These are phyloP conservation scores for Rhizopus delemar DNA, from an alignment of 371 early-diverging fungal genomes.

Conservation along the genomic window DNA sequence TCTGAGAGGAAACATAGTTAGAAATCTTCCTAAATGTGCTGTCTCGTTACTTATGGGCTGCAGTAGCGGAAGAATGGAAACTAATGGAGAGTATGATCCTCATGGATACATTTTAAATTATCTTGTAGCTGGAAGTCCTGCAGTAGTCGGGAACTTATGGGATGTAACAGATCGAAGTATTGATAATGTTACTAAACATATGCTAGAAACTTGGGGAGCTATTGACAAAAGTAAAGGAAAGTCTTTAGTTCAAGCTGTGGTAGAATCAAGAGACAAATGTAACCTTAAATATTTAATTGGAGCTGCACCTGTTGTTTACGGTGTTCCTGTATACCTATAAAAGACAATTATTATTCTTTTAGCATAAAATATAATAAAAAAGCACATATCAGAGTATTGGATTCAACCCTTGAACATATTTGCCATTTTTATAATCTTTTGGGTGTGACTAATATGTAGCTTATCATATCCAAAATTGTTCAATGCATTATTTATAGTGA, in stretches of 20 bases:
- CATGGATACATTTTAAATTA: conserved; percentile 79
- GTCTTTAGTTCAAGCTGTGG: conserved; percentile 77
- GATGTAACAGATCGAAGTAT: conserved; percentile 99
- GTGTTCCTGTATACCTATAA: conserved; percentile 75
- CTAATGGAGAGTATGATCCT: conserved; percentile 86
- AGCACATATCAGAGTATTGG: too few species aligned
- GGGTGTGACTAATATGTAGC: too few species aligned
- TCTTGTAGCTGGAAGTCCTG: conserved; percentile 79
- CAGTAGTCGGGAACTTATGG: conserved; percentile 96
- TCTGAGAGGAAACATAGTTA: conserved; percentile 67
- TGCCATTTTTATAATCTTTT: too few species aligned
- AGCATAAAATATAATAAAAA: too few species aligned
- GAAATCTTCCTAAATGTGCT: conserved; percentile 66
- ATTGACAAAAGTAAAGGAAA: conserved; percentile 24
- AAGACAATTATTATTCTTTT: too few species aligned
- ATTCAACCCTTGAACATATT: too few species aligned
- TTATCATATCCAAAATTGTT: too few species aligned
- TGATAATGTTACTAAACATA: conserved; percentile 78
- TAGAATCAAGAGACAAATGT: conserved; percentile 73
- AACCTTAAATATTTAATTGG: conserved; percentile 32
- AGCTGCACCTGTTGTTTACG: conserved; percentile 96
- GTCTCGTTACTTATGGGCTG: conserved; percentile 90
- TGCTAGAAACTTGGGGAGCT: conserved; percentile 78
- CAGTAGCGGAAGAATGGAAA: conserved; percentile 76
- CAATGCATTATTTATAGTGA: too few species aligned